Base-by-base conservation (phyloP, 495 filamentous ascomycete genomes). In the Penicillium chermesinum region DNA sequence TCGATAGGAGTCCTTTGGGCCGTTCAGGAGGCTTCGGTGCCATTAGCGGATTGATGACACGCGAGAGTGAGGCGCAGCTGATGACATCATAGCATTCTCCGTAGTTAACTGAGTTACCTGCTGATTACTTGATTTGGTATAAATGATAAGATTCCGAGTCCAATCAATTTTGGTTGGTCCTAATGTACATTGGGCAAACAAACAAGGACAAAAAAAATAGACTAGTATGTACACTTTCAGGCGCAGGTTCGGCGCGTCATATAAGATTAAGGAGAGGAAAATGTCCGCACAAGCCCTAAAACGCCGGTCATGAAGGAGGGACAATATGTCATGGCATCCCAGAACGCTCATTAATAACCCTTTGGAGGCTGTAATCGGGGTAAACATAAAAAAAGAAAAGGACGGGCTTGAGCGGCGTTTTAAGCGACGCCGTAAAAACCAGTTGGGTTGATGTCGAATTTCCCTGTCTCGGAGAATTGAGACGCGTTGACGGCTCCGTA, bases 51-150 rank as follows among this genome's bases (percentile, higher is more conserved):
- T 25, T 18, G 33, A 10, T 16, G 16, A 43, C 34, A 13, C 34
- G 41, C 37, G 13, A 21, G 38, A 18, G 34, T 49, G 48, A 45
- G 49, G 54, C 54, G 54, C 54, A 52, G 54, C 45, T 41, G 48
- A 61, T 61, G 58, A 61, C 56, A 53, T 60, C 57, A 60, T 45
- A 10, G 42, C 22, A 43, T 33, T 30, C 25, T 10, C n/a, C n/a
- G n/a, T n/a, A n/a, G n/a, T n/a, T n/a, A n/a, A n/a, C n/a, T n/a
- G n/a, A n/a, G n/a, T n/a, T n/a, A n/a, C n/a, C n/a, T n/a, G n/a
- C n/a, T n/a, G n/a, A n/a, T n/a, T n/a, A n/a, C n/a, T n/a, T n/a
- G n/a, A n/a, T n/a, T n/a, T n/a, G n/a, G n/a, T n/a, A n/a, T n/a
- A n/a, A n/a, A 25, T 3, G 14, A 2, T 13, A 38, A 38, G 36